Conservation (phyloP, 306 rosid genomes). For the Acacia melanoxylon region DNA sequence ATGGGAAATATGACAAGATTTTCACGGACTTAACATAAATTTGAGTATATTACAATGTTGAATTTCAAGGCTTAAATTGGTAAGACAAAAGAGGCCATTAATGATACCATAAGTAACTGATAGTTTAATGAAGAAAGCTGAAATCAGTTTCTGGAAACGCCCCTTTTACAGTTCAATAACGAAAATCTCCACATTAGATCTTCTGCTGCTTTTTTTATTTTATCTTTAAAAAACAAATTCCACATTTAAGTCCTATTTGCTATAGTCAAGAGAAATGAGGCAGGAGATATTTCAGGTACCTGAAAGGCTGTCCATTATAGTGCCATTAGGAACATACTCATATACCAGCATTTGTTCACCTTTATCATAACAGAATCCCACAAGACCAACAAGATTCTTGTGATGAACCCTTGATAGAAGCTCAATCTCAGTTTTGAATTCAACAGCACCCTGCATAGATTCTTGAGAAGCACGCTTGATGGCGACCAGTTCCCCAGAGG, state of each 20-base stretch:
- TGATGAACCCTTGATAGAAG: conserved; percentile 88
- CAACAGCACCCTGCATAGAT: conserved; percentile 61
- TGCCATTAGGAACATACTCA: conserved; percentile 70
- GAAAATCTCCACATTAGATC: neutral
- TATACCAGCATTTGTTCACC: conserved; percentile 83
- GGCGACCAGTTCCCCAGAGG: conserved; percentile 58
- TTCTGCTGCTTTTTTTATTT: neutral
- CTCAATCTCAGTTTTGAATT: conserved; percentile 83
- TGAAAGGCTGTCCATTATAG: conserved; percentile 56
- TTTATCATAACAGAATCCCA: conserved; percentile 69
- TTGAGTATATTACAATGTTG: neutral
- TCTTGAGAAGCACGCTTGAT: conserved; percentile 61
- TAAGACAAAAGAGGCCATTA: neutral
- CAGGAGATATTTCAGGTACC: conserved; percentile 39
- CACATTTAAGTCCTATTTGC: neutral
- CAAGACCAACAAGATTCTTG: conserved; percentile 67
- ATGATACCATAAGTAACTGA: neutral
- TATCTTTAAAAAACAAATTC: neutral
- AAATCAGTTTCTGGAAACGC: neutral
- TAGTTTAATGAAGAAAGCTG: neutral
- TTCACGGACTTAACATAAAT: too few relatives aligned
- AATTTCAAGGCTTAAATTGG: neutral
- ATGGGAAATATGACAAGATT: too few relatives aligned
- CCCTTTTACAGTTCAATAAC: neutral
- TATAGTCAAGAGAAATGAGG: neutral